Conservation (phyloP, 1,284 basidiomycete species). For the Omphalotus olearius region DNA sequence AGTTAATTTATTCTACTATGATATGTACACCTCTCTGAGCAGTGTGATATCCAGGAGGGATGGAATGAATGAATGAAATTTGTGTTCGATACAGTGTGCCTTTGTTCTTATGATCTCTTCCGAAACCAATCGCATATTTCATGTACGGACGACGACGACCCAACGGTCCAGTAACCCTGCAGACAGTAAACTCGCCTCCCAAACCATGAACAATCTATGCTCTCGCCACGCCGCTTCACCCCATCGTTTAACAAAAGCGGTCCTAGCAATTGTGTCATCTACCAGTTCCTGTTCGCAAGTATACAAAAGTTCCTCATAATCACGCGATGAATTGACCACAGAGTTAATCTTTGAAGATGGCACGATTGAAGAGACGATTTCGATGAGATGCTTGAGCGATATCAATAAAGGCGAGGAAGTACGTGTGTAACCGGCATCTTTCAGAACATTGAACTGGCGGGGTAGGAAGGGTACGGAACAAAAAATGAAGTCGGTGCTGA, state of each 20-base stretch:
- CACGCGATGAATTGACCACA: conserved; percentile 39
- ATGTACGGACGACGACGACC: conserved; percentile 19
- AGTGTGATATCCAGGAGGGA: no score
- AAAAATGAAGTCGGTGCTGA: conserved; percentile 24
- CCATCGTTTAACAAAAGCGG: conserved; percentile 26
- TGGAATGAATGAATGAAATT: no score
- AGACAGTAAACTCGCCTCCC: conserved; percentile 49
- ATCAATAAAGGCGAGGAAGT: conserved; percentile 29
- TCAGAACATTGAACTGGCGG: conserved; percentile 17
- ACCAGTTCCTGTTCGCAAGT: conserved; percentile 28
- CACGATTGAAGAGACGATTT: conserved; percentile 23
- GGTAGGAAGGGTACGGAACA: conserved; percentile 32
- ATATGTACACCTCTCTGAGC: no score
- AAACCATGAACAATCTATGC: conserved; percentile 40
- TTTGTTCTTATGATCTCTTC: no score
- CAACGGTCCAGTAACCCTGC: conserved; percentile 33
- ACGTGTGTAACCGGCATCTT: conserved; percentile 6
- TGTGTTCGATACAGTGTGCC: no score
- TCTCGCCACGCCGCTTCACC: conserved; percentile 43
- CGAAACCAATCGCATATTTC: no score
- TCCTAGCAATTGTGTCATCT: conserved; percentile 23
- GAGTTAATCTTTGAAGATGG: conserved; percentile 28
- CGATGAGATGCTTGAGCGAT: conserved; percentile 28
- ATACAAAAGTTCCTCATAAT: conserved; percentile 28
- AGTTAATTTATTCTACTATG: no score